A percentile compares a stretch with the other conserved stretches of the same genome.
These are phyloP conservation scores for Acacia melanoxylon DNA, from an alignment of 306 rosid genomes.

Conservation along the genomic window DNA sequence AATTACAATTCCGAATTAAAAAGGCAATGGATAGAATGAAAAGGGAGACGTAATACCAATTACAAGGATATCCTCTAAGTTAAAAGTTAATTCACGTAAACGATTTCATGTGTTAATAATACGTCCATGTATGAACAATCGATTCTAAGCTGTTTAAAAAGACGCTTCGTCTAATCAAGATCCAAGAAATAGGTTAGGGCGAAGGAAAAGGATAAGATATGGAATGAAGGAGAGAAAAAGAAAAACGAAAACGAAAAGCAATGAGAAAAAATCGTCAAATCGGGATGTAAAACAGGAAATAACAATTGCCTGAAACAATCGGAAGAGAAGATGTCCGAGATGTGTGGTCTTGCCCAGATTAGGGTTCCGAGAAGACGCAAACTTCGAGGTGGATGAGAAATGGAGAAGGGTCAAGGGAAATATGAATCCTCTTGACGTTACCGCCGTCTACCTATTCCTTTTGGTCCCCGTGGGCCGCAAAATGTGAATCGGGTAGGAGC, in stretches of 20 bases:
- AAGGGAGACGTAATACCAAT: background rate
- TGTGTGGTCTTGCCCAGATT: conserved; percentile 14
- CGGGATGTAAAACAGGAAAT: background rate
- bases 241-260: background rate
- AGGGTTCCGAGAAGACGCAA: conserved; percentile 41
- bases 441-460: conserved; percentile 9
- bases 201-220: background rate
- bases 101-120: background rate
- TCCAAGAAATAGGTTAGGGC: background rate
- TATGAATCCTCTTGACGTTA: background rate
- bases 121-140: background rate
- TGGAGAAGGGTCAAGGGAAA: background rate
- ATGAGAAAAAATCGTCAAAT: background rate
- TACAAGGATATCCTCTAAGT: background rate
- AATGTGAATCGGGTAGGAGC: background rate
- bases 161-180: background rate
- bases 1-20: conserved; percentile 23
- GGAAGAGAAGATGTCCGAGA: background rate
- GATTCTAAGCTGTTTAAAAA: background rate
- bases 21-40: background rate
- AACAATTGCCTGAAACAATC: conserved; percentile 35
- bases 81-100: background rate
- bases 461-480: conserved; percentile 20
- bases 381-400: background rate
- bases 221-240: background rate